Percentiles rank a stretch among this genome's conserved stretches.
phyloP scores from a whole-genome alignment of 2,329 filamentous ascomycete species.

The Emericellopsis cladophorae region DNA sequence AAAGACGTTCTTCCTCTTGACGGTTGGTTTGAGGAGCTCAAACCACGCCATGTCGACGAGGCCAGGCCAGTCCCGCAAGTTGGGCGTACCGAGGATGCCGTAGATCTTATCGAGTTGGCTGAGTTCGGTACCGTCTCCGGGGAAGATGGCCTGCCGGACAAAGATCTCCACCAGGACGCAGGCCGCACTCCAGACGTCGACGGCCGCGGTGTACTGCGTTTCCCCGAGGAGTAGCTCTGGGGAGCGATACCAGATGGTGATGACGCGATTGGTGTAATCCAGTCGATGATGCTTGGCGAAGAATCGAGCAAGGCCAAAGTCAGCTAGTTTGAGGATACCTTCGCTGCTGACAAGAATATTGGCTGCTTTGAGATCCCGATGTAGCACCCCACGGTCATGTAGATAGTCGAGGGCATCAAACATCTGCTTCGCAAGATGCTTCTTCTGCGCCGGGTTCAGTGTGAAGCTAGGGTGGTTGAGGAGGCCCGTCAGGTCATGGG shows the following conservation, averaged over 20 bases:
- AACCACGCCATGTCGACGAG: constrained; percentile 97
- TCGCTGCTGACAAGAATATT: constrained; percentile 91
- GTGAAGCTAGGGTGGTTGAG: constrained; percentile 90
- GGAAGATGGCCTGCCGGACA: constrained; percentile 84
- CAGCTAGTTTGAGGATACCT: constrained; percentile 81
- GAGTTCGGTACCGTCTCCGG: constrained; percentile 89
- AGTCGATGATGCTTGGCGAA: constrained; percentile 85
- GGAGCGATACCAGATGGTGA: constrained; percentile 95
- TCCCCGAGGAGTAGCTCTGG: constrained; percentile 85
- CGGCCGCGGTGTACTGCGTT: constrained; percentile 78
- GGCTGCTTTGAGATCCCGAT: constrained; percentile 95
- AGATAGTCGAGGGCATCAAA: constrained; percentile 92
- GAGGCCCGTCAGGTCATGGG: constrained; percentile 88
- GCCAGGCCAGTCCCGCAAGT: constrained; percentile 71
- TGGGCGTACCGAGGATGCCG: constrained; percentile 79
- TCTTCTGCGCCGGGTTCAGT: constrained; percentile 75
- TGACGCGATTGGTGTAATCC: constrained; percentile 96
- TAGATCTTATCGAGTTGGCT: constrained; percentile 97
- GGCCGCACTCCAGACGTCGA: constrained; percentile 94
- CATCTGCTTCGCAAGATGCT: constrained; percentile 82
- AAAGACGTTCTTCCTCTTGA: constrained; percentile 63
- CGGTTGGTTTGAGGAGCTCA: constrained; percentile 70
- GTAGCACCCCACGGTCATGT: constrained; percentile 82
- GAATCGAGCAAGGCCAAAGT: constrained; percentile 92
- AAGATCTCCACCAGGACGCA: constrained; percentile 97